These are phyloP conservation scores for Citrullus mucosospermus DNA, from an alignment of 306 rosid genomes.

Conservation along the genomic window DNA sequence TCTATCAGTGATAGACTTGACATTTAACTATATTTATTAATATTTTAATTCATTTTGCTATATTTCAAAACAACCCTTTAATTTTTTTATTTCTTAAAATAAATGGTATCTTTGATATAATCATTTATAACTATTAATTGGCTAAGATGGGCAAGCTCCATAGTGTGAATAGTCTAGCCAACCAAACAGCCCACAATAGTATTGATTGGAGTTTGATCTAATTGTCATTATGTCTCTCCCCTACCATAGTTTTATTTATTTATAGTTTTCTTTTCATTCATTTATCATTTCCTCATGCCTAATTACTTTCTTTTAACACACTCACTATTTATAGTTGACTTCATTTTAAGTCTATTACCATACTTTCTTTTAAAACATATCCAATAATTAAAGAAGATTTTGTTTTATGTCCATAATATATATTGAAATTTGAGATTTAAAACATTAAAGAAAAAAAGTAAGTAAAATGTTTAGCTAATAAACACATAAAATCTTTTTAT, in stretches of 20 bases:
- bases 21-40: no score
- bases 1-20: no score
- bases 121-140: neutral
- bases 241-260: neutral
- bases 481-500: no score
- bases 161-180: slow-evolving; percentile 20
- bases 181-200: slow-evolving; percentile 13
- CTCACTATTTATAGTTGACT: neutral
- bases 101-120: neutral
- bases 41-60: no score
- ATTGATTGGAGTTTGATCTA: slow-evolving; percentile 16
- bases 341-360: neutral
- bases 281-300: neutral
- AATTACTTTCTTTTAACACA: neutral
- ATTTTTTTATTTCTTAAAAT: no score
- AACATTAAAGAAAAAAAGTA: no score
- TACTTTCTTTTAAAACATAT: no score
- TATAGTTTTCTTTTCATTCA: neutral
- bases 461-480: no score
- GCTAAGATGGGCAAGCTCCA: neutral
- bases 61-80: no score
- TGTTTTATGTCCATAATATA: no score
- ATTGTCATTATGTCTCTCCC: slow-evolving; percentile 21
- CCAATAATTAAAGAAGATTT: no score
- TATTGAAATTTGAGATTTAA: no score